Evolutionary conservation across 768 basidiomycete species (phyloP).

Genomic region (Xerocomus potaroensis): DNA sequence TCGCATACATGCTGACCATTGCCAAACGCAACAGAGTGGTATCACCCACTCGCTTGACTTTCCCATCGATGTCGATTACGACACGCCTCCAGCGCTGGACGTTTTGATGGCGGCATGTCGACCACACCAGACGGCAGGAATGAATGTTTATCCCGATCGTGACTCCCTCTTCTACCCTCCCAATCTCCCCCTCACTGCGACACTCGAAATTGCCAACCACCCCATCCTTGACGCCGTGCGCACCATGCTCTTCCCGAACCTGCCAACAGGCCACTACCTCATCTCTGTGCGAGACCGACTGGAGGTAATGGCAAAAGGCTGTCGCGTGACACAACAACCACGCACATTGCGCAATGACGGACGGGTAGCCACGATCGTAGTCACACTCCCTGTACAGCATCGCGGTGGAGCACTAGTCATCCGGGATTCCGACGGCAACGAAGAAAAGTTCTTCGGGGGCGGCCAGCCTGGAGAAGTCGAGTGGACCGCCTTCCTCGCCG

Average conservation of each 20-base stretch:
- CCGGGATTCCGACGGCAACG: constrained; percentile 47
- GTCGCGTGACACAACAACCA: constrained; percentile 53
- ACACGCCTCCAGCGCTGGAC: constrained; percentile 72
- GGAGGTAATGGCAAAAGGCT: constrained; percentile 62
- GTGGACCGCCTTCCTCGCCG: constrained; percentile 72
- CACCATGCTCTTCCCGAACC: constrained; percentile 64
- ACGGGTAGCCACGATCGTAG: constrained; percentile 65
- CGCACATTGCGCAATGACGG: constrained; percentile 56
- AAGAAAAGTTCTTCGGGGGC: constrained; percentile 60
- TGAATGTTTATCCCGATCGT: constrained; percentile 50
- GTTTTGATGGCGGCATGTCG: constrained; percentile 72
- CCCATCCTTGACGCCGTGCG: constrained; percentile 77
- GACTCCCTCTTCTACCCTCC: constrained; percentile 72
- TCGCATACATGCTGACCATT: background rate
- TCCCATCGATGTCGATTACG: constrained; percentile 72
- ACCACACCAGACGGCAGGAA: constrained; percentile 54
- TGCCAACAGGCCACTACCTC: constrained; percentile 67
- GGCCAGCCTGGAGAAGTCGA: constrained; percentile 67
- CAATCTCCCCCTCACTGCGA: constrained; percentile 66
- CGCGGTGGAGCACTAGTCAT: constrained; percentile 65
- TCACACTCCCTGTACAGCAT: constrained; percentile 72
- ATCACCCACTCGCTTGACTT: constrained; percentile 80
- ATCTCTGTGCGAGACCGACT: constrained; percentile 63
- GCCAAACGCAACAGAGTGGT: too few species aligned
- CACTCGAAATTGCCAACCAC: constrained; percentile 77